Conservation (phyloP, 2,329 filamentous ascomycete species). For the Clarireedia sp. region DNA sequence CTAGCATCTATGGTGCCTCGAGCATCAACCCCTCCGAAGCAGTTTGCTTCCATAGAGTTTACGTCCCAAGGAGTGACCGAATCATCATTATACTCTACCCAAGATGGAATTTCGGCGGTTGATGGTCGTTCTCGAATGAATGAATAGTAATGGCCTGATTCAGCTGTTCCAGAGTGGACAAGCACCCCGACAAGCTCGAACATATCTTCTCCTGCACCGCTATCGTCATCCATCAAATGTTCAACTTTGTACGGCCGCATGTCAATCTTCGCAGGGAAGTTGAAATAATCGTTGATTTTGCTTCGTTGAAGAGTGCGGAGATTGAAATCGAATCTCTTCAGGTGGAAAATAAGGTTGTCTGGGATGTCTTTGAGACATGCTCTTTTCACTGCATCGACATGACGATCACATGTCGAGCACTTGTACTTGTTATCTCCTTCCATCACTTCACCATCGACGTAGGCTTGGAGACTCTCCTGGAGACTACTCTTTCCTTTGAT, state of each 20-base stretch:
- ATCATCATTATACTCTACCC: slow-evolving; percentile 96
- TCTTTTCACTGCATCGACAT: slow-evolving; percentile 89
- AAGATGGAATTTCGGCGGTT: slow-evolving; percentile 40
- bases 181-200: slow-evolving; percentile 95
- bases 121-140: slow-evolving; percentile 77
- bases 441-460: slow-evolving; percentile 93
- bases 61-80: slow-evolving; percentile 70
- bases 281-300: slow-evolving; percentile 94
- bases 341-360: slow-evolving; percentile 88
- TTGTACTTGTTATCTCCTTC: slow-evolving; percentile 99
- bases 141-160: slow-evolving; percentile 96
- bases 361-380: slow-evolving; percentile 89
- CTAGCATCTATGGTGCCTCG: slow-evolving; percentile 39
- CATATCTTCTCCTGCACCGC: slow-evolving; percentile 55
- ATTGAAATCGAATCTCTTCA: slow-evolving; percentile 84
- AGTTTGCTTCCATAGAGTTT: slow-evolving; percentile 61
- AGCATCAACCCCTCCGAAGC: slow-evolving; percentile 68
- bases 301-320: slow-evolving; percentile 67
- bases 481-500: slow-evolving; percentile 85
- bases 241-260: slow-evolving; percentile 89
- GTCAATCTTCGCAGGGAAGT: slow-evolving; percentile 76
- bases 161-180: slow-evolving; percentile 85
- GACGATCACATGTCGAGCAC: slow-evolving; percentile 78
- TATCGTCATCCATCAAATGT: slow-evolving; percentile 58
- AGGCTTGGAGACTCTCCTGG: slow-evolving; percentile 84